Evolutionary conservation across 2,329 filamentous ascomycete species (phyloP).

Genomic region (Hypoxylon sp.): DNA sequence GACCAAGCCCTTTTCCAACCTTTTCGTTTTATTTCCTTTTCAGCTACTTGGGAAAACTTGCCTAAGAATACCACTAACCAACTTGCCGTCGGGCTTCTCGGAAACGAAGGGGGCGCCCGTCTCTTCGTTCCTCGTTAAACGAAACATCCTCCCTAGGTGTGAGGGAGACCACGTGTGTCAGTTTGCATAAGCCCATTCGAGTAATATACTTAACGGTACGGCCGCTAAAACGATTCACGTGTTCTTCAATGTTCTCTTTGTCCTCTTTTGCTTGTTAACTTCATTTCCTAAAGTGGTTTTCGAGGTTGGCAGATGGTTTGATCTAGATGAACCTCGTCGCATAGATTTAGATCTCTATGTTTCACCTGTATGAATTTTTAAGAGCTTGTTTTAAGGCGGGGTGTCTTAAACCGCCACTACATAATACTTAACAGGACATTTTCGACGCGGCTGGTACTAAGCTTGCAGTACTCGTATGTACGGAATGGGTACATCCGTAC

Average conservation of each 20-base stretch:
- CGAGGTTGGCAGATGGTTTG: constrained; percentile 7
- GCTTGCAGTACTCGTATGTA: constrained; percentile 9
- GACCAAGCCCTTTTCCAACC: constrained; percentile 28
- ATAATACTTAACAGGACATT: constrained; percentile 16
- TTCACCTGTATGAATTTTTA: constrained; percentile 21
- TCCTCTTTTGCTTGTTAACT: constrained; percentile 18
- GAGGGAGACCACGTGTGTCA: constrained; percentile 34
- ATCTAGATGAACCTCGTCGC: constrained; percentile 27
- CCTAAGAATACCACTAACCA: constrained; percentile 5
- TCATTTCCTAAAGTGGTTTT: constrained; percentile 3
- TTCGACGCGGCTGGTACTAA: constrained; percentile 1
- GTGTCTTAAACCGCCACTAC: constrained; percentile 17
- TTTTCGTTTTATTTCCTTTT: constrained; percentile 39
- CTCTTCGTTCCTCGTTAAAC: constrained; percentile 31
- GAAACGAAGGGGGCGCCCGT: constrained; percentile 23
- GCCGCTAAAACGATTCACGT: constrained; percentile 26
- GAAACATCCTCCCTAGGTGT: constrained; percentile 34
- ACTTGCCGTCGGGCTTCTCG: constrained; percentile 21
- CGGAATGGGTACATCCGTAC: constrained; percentile 17
- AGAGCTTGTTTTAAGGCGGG: constrained; percentile 20
- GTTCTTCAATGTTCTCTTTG: constrained; percentile 11
- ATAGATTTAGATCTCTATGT: constrained; percentile 34
- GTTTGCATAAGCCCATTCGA: constrained; percentile 32
- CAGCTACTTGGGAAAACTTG: constrained; percentile 27
- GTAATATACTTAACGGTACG: constrained; percentile 23